Percentiles rank a stretch among this genome's conserved stretches.
Evolutionary conservation across 176 grass and related monocot genomes (phyloP).

Genomic region (Otatea glauca): DNA sequence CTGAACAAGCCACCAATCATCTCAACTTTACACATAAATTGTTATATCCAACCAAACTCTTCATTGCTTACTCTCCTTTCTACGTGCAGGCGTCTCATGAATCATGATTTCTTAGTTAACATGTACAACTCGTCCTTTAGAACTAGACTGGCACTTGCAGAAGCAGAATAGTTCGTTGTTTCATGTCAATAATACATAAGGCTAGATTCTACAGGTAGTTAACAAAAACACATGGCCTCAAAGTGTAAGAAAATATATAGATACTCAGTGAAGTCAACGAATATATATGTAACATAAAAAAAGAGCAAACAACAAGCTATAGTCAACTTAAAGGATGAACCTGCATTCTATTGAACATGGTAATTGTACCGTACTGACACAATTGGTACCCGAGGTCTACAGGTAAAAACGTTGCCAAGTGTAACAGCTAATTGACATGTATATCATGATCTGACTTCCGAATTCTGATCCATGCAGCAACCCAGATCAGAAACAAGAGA

Average conservation of each 20-base stretch:
- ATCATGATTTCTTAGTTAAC: neutral
- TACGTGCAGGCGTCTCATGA: neutral
- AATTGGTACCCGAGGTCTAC: conserved; percentile 15
- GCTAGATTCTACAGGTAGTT: conserved; percentile 1
- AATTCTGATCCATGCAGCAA: conserved; percentile 44
- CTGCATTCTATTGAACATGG: conserved; percentile 44
- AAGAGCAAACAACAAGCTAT: conserved; percentile 1
- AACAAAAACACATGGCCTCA: conserved; percentile 22
- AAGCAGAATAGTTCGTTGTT: neutral
- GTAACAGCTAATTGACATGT: conserved; percentile 32
- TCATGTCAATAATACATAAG: conserved; percentile 1
- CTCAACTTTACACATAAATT: conserved; percentile 2
- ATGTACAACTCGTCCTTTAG: neutral
- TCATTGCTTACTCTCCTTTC: neutral
- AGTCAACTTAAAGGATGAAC: conserved; percentile 41
- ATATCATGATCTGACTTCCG: conserved; percentile 43
- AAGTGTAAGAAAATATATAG: conserved; percentile 20
- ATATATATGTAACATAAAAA: neutral
- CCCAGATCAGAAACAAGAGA: conserved; percentile 29
- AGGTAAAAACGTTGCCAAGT: conserved; percentile 11
- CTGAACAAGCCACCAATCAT: conserved; percentile 6
- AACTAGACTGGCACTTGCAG: neutral
- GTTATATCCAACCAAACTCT: neutral
- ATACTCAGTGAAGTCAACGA: conserved; percentile 25
- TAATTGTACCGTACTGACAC: conserved; percentile 6